Base-by-base conservation (phyloP, 2,329 filamentous ascomycete species). In the Fusarium keratoplasticum region DNA sequence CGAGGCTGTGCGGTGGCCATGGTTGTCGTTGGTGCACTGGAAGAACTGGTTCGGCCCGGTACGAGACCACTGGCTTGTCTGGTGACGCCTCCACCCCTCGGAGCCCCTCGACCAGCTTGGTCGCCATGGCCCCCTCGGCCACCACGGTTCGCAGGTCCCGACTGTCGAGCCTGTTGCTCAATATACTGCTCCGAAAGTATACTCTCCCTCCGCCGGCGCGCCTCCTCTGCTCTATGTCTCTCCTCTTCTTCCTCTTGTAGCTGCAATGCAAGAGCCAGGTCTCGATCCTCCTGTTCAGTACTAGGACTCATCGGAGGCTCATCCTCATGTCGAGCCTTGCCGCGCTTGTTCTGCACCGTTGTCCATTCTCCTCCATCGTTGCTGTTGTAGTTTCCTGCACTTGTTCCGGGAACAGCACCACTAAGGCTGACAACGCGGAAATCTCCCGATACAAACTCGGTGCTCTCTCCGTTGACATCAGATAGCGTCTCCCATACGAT, bases 401-500 rank as follows among this genome's bases (percentile, higher is more conserved):
- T 73, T 20, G 73, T 75, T 5, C 74, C 66, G 6, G 73, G 73
- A 11, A 70, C 64, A 66, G 64, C 61, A 67, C 75, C 67, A 27
- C 74, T 67, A 80, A 84, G 76, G 92, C 94, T 92, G n/a, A 98
- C 94, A 1, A 93, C 87, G 35, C 93, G 90, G 82, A 98, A 98
- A 78, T 98, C 95, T 2, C 96, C 96, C 0, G 95, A 95, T 76
- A 95, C 94, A 77, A 97, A 95, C 80, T 95, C 94, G 3, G 94
- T 92, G 16, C 89, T 89, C 77, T 94, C 92, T 9, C 96, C 96
- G 61, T 92, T 96, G 25, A 98, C 92, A 77, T 98, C 96, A 1
- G 93, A 92, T 2, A 99, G 87, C 11, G 93, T 96, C 83, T 99
- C 96, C 96, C 96, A 99, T 0, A 99, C 94, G 14, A 99, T 91